phyloP scores from a whole-genome alignment of 139 green algal genomes.

The Dunaliella sp. region DNA sequence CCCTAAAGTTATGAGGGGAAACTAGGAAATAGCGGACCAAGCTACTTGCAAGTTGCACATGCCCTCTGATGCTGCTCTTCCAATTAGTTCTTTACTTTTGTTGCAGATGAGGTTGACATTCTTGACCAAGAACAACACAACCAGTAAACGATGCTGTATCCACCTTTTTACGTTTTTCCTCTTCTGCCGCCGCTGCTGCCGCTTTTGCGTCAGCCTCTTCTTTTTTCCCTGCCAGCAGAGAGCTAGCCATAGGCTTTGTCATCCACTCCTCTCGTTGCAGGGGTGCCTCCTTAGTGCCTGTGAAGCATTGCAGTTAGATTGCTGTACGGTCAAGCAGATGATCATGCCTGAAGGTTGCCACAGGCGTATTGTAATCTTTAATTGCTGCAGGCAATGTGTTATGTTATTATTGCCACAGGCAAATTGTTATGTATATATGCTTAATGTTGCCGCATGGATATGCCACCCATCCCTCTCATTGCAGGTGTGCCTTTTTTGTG shows the following conservation, averaged over 20 bases:
- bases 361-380: not conserved
- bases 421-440: not conserved
- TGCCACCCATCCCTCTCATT: not conserved
- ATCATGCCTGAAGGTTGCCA: not conserved
- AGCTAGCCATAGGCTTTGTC: constrained; percentile 57
- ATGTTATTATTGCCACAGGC: not conserved
- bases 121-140: too few relatives aligned
- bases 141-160: not conserved
- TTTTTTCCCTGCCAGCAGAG: constrained; percentile 5
- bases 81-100: too few relatives aligned
- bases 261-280: constrained; percentile 72
- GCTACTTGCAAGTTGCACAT: too few relatives aligned
- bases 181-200: constrained; percentile 13
- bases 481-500: not conserved
- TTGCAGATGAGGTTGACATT: too few relatives aligned
- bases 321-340: too few relatives aligned
- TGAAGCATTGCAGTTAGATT: not conserved
- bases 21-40: too few relatives aligned
- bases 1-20: too few relatives aligned
- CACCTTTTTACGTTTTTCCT: constrained; percentile 22
- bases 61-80: too few relatives aligned
- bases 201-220: not conserved
- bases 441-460: too few relatives aligned
- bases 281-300: not conserved
- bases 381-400: not conserved